Conservation (phyloP, 805 yeast genomes). For the Cyberlindnera bimundalis region DNA sequence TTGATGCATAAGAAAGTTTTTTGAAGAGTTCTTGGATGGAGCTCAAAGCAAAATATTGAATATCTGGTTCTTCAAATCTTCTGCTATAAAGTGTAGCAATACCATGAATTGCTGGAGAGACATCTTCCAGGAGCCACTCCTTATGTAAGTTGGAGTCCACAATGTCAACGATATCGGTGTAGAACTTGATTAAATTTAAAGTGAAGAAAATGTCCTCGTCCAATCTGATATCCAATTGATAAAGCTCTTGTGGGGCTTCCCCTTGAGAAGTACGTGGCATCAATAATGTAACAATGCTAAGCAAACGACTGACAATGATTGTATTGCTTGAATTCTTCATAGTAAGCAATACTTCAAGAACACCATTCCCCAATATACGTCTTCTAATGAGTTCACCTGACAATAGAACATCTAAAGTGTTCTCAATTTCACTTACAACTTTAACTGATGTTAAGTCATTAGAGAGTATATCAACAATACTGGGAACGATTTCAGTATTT, state of each 20-base stretch:
- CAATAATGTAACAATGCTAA: slow-evolving; percentile 14
- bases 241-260: slow-evolving; percentile 18
- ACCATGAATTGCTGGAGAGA: slow-evolving; percentile 9
- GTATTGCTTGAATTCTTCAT: slow-evolving; percentile 13
- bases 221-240: slow-evolving; percentile 8
- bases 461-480: slow-evolving; percentile 8
- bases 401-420: slow-evolving; percentile 13
- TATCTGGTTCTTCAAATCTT: slow-evolving; percentile 13
- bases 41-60: slow-evolving; percentile 17
- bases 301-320: slow-evolving; percentile 12
- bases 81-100: slow-evolving; percentile 15
- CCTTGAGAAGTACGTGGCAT: slow-evolving; percentile 14
- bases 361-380: slow-evolving; percentile 18
- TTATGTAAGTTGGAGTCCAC: slow-evolving; percentile 13
- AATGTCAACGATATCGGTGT: slow-evolving; percentile 16
- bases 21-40: slow-evolving; percentile 17
- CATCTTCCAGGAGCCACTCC: slow-evolving; percentile 19
- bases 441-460: slow-evolving; percentile 6
- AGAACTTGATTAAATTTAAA: slow-evolving; percentile 19
- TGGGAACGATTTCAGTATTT: slow-evolving; percentile 23
- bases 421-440: slow-evolving; percentile 23
- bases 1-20: slow-evolving; percentile 17
- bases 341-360: not conserved
- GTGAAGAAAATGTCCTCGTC: slow-evolving; percentile 18
- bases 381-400: slow-evolving; percentile 20